Conservation (phyloP, 139 green algal species). For the Nannochloris sp. region DNA sequence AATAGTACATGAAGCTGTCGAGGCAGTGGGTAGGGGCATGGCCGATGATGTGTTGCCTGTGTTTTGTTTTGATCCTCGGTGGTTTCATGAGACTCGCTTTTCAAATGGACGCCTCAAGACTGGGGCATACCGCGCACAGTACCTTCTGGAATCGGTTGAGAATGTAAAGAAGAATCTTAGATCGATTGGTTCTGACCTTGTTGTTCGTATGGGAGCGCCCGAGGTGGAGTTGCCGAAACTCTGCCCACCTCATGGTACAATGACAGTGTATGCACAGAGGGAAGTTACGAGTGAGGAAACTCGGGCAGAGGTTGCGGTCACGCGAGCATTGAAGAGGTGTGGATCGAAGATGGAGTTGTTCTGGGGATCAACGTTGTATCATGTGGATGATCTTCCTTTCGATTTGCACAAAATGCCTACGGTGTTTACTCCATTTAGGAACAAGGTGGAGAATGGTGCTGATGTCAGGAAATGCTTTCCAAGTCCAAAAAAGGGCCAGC, state of each 20-base stretch:
- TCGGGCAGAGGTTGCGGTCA: constrained; percentile 43
- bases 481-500: constrained; percentile 30
- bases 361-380: constrained; percentile 81
- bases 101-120: constrained; percentile 50
- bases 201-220: constrained; percentile 63
- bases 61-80: constrained; percentile 84
- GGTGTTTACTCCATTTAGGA: constrained; percentile 88
- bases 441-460: constrained; percentile 48
- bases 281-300: constrained; percentile 75
- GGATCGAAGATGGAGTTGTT: constrained; percentile 36
- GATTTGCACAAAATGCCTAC: constrained; percentile 46
- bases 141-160: constrained; percentile 73
- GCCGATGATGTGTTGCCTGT: constrained; percentile 72
- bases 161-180: constrained; percentile 58
- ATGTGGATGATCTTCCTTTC: constrained; percentile 88
- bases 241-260: constrained; percentile 2
- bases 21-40: constrained; percentile 34
- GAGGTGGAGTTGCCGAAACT: constrained; percentile 60
- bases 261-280: constrained; percentile 51
- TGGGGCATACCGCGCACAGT: constrained; percentile 58
- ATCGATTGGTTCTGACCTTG: constrained; percentile 54
- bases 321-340: background rate
- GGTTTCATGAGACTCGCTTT: constrained; percentile 41
- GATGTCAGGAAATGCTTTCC: constrained; percentile 42
- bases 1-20: constrained; percentile 52